Conservation (phyloP, 495 filamentous ascomycete genomes). For the Parmelia sp. region DNA sequence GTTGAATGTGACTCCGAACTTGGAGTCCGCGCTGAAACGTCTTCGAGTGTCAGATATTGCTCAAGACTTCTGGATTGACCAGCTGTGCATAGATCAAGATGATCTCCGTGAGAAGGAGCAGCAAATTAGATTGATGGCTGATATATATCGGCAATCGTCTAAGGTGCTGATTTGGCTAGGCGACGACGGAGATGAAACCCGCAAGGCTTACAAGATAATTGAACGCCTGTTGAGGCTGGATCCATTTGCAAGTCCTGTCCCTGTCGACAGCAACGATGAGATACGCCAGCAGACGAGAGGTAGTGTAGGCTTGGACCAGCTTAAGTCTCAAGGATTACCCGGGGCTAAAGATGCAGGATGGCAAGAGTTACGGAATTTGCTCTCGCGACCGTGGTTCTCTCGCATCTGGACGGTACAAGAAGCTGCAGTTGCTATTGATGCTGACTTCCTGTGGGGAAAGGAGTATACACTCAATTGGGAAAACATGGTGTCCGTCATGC, state of each 20-base stretch:
- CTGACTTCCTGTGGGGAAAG: background rate
- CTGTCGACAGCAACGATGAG: background rate
- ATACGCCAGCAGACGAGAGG: background rate
- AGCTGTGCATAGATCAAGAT: background rate
- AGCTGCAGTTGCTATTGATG: background rate
- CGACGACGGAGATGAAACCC: background rate
- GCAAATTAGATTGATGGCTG: background rate
- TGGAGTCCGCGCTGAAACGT: slow-evolving; percentile 1
- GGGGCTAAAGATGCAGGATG: background rate
- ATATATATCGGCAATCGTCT: background rate
- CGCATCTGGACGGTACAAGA: background rate
- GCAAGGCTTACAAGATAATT: background rate
- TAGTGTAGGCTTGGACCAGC: background rate
- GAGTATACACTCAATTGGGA: background rate
- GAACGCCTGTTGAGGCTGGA: background rate
- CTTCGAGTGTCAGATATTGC: background rate
- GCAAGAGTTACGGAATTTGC: background rate
- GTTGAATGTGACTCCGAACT: background rate
- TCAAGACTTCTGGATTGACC: background rate
- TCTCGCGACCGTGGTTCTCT: background rate
- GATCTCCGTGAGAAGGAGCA: background rate
- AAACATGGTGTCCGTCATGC: background rate
- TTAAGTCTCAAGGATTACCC: background rate
- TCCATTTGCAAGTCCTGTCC: background rate
- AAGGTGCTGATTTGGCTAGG: slow-evolving; percentile 2